Base-by-base conservation (phyloP, 2,329 filamentous ascomycete species). In the Penicillium sclerotiorum region DNA sequence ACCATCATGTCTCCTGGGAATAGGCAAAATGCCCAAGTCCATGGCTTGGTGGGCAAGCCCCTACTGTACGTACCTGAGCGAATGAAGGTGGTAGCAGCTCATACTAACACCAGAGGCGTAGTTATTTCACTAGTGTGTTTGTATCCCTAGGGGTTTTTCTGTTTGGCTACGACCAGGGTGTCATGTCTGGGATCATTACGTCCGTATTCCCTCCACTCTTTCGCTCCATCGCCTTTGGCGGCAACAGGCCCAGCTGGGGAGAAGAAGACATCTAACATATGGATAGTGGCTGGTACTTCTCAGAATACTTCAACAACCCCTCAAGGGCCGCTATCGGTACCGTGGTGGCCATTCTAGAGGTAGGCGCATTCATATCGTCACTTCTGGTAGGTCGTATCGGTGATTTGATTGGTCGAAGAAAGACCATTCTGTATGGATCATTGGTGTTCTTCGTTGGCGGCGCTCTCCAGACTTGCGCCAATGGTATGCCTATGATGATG, bases 341-440 rank as follows among this genome's bases (percentile, higher is more conserved):
- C 22, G 97, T 97, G 87, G 94, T 99, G 50, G 93, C 94, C 59
- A 97, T 99, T 63, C 82, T 99, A 51, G 93, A 96, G 74, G 79
- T 97, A 45, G 94, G 94, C 52, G 94, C 94, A 30, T 88, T 99
- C 55, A 87, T 95, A 63, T 88, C 93, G 17, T 97, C 93, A 1
- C 75, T 99, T 9, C 72, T 87, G 23, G 90, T 97, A 28, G 94
- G 94, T 42, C 86, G 87, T 55, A 83, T 97, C 49, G 94, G 94
- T 59, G 94, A 99, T 69, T 82, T 96, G 49, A 89, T 97, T 55
- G 94, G 94, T 47, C 85, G 94, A 53, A 83, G 91, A 55, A 88
- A 81, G 67, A 96, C 93, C 6, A 97, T 99, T 59, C 77, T 97
- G 11, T 97, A 95, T 68, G 94, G 94, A 8, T 95, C 94, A 5